Base-by-base conservation (phyloP, 2,329 filamentous ascomycete species). In the Lojkania enalia region DNA sequence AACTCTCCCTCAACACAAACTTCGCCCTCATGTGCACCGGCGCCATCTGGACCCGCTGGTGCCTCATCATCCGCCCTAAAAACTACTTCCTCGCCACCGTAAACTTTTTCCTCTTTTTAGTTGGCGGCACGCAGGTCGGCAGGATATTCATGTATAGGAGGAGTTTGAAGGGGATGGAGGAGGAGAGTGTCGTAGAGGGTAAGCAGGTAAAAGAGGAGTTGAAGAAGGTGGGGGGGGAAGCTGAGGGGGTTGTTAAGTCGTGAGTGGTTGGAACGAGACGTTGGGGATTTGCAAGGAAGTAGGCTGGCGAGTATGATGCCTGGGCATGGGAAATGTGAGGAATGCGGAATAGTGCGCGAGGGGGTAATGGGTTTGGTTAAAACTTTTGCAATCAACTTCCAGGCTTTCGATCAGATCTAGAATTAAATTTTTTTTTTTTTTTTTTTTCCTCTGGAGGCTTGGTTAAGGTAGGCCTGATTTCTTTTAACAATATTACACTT, bases 1-100 rank as follows among this genome's bases (percentile, higher is more conserved):
- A 90, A 72, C 88, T 99, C 58, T 96, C 91, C 30, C 77, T 96
- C 52, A 94, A 88, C 20, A 91, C 96, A 75, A 99, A 97, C 77
- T 78, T 79, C 39, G 92, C 94, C 48, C 82, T 99, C 59, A 94
- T 89, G 67, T 85, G 85, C 61, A 99, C 94, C 7, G 94, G 94
- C 57, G 74, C 87, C 55, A 99, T 99, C 80, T 99, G 94, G 94
- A 99, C 94, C 35, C 84, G 94, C 58, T 99, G 94, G 94, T 99
- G 94, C 80, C 80, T 97, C 69, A 87, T 99, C 72, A 99, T 99
- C 75, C 90, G 85, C 73, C 94, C 94, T 46, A 85, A 84, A 74
- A 99, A 99, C 79, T 76, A 90, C 65, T 86, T 96, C 50, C 85
- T 99, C 48, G 94, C 94, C 50, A 85, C 90, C 43, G 94, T 97